Conservation (phyloP, 139 green algal species). For the Coelastrella sp. region DNA sequence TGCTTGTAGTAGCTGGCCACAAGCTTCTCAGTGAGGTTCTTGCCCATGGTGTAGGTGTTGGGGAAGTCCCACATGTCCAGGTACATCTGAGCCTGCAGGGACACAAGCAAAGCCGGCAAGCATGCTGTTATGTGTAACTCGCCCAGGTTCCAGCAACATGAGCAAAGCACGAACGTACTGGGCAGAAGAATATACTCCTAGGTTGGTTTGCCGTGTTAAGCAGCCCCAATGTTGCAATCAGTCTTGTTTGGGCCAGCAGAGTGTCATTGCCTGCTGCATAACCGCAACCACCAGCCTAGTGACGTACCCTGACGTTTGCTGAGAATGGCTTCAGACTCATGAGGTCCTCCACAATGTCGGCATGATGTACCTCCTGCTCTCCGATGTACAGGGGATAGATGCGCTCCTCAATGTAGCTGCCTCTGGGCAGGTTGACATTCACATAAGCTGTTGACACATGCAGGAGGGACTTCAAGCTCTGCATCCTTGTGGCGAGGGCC, state of each 20-base stretch:
- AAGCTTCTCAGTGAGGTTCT: conserved; percentile 71
- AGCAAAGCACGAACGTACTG: background rate
- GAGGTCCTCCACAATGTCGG: conserved; percentile 32
- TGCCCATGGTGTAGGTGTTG: conserved; percentile 67
- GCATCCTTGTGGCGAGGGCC: conserved; percentile 45
- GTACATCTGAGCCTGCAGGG: conserved; percentile 46
- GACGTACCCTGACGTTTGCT: conserved; percentile 30
- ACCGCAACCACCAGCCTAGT: background rate
- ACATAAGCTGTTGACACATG: conserved; percentile 29
- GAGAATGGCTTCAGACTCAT: conserved; percentile 16
- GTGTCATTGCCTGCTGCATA: no score
- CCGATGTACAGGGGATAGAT: conserved; percentile 46
- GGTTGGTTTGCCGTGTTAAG: no score
- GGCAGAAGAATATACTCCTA: no score
- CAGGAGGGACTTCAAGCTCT: conserved; percentile 7
- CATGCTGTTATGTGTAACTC: background rate
- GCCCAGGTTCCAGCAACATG: background rate
- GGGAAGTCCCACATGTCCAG: conserved; percentile 56
- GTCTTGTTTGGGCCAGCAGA: no score
- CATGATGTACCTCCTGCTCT: conserved; percentile 27
- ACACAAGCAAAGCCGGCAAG: background rate
- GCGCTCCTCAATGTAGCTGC: conserved; percentile 31
- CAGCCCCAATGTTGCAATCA: no score
- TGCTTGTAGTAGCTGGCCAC: conserved; percentile 56
- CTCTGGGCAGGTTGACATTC: conserved; percentile 37